A percentile compares a stretch with the other conserved stretches of the same genome.
These are phyloP conservation scores for Rhodotorula sp. DNA, from an alignment of 1,284 basidiomycete species.

Conservation along the genomic window DNA sequence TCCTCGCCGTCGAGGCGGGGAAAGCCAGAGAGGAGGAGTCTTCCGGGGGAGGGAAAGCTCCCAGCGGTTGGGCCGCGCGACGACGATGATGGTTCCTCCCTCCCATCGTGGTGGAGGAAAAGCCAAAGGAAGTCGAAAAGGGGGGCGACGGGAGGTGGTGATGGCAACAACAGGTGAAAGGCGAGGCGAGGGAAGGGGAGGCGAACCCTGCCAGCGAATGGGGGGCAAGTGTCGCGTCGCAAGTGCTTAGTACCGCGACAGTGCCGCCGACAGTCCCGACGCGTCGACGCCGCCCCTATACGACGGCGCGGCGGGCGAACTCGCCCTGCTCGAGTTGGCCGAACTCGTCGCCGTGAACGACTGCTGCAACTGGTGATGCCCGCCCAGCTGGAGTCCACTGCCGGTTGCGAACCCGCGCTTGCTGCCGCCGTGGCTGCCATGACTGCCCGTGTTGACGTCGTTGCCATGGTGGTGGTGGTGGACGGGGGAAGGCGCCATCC, in stretches of 20 bases:
- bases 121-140: not conserved
- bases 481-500: constrained; percentile 11
- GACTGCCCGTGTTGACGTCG: too few relatives aligned
- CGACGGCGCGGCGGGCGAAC: constrained; percentile 6
- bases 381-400: not conserved
- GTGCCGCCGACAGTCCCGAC: not conserved
- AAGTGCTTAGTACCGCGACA: not conserved
- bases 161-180: not conserved
- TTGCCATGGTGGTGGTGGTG: too few relatives aligned
- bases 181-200: not conserved
- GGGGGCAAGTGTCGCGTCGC: too few relatives aligned
- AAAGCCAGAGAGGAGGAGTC: too few relatives aligned
- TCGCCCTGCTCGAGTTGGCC: constrained; percentile 8
- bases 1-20: too few relatives aligned
- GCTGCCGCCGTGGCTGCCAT: too few relatives aligned
- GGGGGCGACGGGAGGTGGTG: not conserved
- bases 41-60: too few relatives aligned
- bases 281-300: constrained; percentile 11
- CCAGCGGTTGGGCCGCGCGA: too few relatives aligned
- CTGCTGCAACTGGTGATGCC: constrained; percentile 24
- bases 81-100: not conserved
- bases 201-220: not conserved
- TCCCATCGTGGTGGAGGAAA: not conserved
- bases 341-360: constrained; percentile 8
- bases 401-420: constrained; percentile 17